phyloP scores from a whole-genome alignment of 352 stramenopile genomes.

The Pythium insidiosum region DNA sequence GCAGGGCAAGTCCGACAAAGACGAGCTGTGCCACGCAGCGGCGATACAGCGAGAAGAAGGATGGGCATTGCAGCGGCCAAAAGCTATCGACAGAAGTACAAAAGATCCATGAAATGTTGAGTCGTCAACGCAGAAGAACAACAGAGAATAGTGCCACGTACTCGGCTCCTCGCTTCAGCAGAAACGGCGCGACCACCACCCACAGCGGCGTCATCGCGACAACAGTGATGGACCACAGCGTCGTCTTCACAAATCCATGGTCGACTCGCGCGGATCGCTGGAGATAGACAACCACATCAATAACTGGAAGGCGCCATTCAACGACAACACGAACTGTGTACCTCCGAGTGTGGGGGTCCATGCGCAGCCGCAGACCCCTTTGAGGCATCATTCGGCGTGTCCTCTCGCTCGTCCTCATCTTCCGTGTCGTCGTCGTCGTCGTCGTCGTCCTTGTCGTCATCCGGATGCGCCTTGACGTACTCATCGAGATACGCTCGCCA shows the following conservation, averaged over 20 bases:
- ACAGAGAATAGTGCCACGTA: conserved; percentile 15
- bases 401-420: background rate
- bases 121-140: no score
- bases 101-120: no score
- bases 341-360: no score
- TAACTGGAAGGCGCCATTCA: no score
- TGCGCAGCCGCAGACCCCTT: no score
- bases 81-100: conserved; percentile 19
- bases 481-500: conserved; percentile 62
- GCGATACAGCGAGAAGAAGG: conserved; percentile 35
- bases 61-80: conserved; percentile 62
- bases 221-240: conserved; percentile 43
- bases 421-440: conserved; percentile 1
- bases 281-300: no score
- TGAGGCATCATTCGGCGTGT: no score
- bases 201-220: conserved; percentile 50
- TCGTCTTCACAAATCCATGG: conserved; percentile 29
- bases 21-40: conserved; percentile 35
- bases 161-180: conserved; percentile 42
- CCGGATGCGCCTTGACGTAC: conserved; percentile 54
- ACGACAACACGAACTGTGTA: no score
- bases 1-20: conserved; percentile 32
- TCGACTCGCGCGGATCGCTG: no score
- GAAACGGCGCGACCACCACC: conserved; percentile 37
- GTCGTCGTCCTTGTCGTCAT: conserved; percentile 15